Evolutionary conservation across 2,329 filamentous ascomycete species (phyloP), one percentile per base, ranked within the genome.

Genomic region (Penicillium sp.): DNA sequence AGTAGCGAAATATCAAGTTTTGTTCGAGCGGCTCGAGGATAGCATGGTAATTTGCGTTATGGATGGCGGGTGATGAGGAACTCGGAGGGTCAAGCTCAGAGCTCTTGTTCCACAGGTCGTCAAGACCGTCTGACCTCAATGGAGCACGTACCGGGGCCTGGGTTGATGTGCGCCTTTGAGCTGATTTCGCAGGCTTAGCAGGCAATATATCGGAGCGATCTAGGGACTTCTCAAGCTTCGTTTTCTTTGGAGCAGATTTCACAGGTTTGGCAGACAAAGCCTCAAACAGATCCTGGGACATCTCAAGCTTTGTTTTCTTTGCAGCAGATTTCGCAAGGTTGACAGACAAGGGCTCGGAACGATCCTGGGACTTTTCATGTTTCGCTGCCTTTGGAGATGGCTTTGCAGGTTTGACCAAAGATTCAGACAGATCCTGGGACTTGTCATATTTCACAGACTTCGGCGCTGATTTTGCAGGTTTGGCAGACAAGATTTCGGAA

Each of bases 1-100:
- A 19, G 16, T 54, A 54, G 12, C 51, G 51, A 33, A 54, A 54
- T 30, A 54, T 54, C 44, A 54, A 33, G 6, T 37, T 16, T 36
- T 54, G 51, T 11, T 54, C 51, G 16, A 54, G 22, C 3, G 37
- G 30, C 17, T 54, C 51, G 5, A 54, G 37, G 3, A 19, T 1
- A 26, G 25, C 44, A 36, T 43, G 44, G 5, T 36, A 31, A 11
- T 54, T 50, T 19, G 37, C 22, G 5, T 50, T 54, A 14, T 44
- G 38, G 5, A 11, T 35, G n/a, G 48, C 30, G 16, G n/a, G 22
- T 5, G 14, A 17, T 11, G 37, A 35, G 8, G 19, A 2, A 12
- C 14, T 17, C 3, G 22, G n/a, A n/a, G 30, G 22, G 25, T 17
- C 38, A 40, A 7, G 26, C 12, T 19, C 37, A 28, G 36, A 26